These are phyloP conservation scores for Penicillium vulpinum DNA, from an alignment of 2,329 filamentous ascomycete genomes.

Conservation along the genomic window DNA sequence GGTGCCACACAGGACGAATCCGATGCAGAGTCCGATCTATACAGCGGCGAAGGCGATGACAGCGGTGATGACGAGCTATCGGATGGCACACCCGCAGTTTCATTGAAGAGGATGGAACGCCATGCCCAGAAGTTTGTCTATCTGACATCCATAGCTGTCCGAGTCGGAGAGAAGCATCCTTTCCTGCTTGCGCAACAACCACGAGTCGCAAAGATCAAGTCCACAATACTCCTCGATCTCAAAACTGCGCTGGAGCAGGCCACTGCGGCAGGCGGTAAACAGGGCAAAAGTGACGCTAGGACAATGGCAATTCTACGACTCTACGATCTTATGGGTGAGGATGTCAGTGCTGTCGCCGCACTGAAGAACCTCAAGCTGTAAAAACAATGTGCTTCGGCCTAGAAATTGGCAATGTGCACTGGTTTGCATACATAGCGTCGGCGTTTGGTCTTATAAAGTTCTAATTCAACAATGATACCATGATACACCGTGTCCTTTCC, in stretches of 20 bases:
- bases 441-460: conserved; percentile 40
- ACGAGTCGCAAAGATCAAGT: conserved; percentile 58
- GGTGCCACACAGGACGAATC: conserved; percentile 20
- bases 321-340: conserved; percentile 63
- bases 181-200: conserved; percentile 61
- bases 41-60: conserved; percentile 36
- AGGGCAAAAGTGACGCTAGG: conserved; percentile 37
- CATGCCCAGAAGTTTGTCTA: conserved; percentile 61
- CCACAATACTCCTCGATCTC: conserved; percentile 65
- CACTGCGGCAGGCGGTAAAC: conserved; percentile 38
- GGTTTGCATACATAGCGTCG: conserved; percentile 44
- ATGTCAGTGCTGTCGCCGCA: conserved; percentile 59
- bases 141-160: conserved; percentile 53
- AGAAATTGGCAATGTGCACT: conserved; percentile 3
- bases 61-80: conserved; percentile 45
- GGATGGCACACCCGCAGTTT: conserved; percentile 40
- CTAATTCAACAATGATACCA: conserved; percentile 37
- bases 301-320: conserved; percentile 59
- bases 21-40: conserved; percentile 38
- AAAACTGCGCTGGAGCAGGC: conserved; percentile 63
- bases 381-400: conserved; percentile 7
- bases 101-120: conserved; percentile 51
- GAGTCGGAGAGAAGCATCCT: conserved; percentile 59
- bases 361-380: conserved; percentile 49
- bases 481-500: conserved; percentile 43